Conservation (phyloP, 352 stramenopile species). For the Pythium brassicae region DNA sequence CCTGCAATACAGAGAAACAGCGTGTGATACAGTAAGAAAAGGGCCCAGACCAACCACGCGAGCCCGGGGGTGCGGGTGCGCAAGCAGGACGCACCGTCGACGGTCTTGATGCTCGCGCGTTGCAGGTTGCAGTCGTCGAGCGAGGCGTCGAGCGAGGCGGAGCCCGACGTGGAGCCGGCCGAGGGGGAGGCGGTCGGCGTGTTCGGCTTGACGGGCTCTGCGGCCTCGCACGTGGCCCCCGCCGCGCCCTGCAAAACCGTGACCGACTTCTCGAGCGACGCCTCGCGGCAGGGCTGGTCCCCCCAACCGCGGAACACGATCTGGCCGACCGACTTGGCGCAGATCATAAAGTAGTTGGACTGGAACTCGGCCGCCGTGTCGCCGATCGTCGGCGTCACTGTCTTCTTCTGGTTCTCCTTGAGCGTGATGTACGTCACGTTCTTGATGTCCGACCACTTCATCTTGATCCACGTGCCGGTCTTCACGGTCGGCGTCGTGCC, state of each 20-base stretch:
- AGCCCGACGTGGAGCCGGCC: constrained; percentile 7
- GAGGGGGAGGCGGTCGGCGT: constrained; percentile 3
- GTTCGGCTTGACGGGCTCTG: constrained; percentile 5
- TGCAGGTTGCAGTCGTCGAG: constrained; percentile 44
- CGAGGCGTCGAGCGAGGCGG: constrained; percentile 13
- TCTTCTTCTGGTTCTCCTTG: constrained; percentile 69
- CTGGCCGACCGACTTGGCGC: constrained; percentile 41
- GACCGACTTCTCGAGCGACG: constrained; percentile 43
- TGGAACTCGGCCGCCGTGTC: constrained; percentile 29
- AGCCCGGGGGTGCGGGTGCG: too few relatives aligned
- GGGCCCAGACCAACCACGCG: background rate
- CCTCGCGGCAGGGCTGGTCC: constrained; percentile 37
- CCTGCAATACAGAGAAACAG: constrained; percentile 4
- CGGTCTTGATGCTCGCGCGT: constrained; percentile 39
- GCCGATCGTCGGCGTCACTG: constrained; percentile 21
- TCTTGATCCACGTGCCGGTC: constrained; percentile 49
- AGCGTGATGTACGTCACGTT: constrained; percentile 74
- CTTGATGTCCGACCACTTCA: constrained; percentile 39
- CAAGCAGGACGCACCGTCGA: constrained; percentile 20
- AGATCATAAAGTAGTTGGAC: constrained; percentile 61
- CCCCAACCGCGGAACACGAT: constrained; percentile 68
- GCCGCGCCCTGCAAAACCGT: constrained; percentile 21
- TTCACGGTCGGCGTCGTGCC: constrained; percentile 49
- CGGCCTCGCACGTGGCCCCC: constrained; percentile 10
- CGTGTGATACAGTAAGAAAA: too few relatives aligned